Base-by-base conservation (phyloP, 2,329 filamentous ascomycete species). In the Polychaeton citri region DNA sequence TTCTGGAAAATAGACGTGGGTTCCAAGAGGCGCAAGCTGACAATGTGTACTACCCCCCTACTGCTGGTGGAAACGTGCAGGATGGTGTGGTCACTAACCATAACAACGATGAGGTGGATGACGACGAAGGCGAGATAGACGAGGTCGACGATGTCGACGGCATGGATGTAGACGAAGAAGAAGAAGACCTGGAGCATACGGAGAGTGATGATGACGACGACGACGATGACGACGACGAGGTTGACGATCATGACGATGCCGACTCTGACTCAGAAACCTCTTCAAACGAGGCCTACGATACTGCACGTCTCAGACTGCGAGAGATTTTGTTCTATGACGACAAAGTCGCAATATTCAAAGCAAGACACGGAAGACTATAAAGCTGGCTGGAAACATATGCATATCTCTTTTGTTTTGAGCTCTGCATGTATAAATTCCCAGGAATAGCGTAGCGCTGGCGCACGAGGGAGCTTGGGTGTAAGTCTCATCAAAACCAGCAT, bases 311-410 rank as follows among this genome's bases (percentile, higher is more conserved):
- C 40, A 69, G 75, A 37, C 62, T 88, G 45, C 66, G 81, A 42
- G 81, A 88, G 63, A 88, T 90, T 43, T 58, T 87, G 43, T 88
- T 85, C 57, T 87, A 85, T 50, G 83, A 88, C 54, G 82, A 88
- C 54, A 83, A 84, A 58, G 75, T 85, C 36, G 76, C 79, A 19
- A 78, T 88, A 39, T 88, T 88, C 61, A 81, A 79, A 55, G 79
- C 80, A 20, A 71, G 82, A 41, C 77, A 83, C 58, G 76, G 71
- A 36, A 51, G 49, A 43, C 43, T 62, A 34, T 62, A 35, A 12
- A 31, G n/a, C n/a, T n/a, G n/a, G n/a, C n/a, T n/a, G n/a, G n/a
- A n/a, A n/a, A n/a, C n/a, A n/a, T n/a, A n/a, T n/a, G n/a, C n/a
- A n/a, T n/a, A n/a, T n/a, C n/a, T n/a, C n/a, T n/a, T n/a, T n/a